Base-by-base conservation (phyloP, 768 basidiomycete genomes). In the Russula foetens region DNA sequence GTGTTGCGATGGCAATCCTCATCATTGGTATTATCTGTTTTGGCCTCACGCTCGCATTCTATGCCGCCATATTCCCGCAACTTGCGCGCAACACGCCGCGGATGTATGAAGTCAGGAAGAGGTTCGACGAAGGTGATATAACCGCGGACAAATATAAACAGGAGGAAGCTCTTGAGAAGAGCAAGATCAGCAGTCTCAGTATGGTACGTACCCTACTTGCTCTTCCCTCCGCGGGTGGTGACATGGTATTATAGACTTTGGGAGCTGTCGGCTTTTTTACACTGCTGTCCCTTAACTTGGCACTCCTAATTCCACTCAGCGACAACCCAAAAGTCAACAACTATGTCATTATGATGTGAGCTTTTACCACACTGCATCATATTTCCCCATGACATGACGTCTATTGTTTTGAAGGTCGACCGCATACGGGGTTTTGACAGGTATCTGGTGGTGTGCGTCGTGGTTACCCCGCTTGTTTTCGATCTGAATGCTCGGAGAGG, bases 101-200 rank as follows among this genome's bases (percentile, higher is more conserved):
- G 63, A 75, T 88, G 4, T 79, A 84, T 17, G 71, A 70, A 3
- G 71, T 90, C 4, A 75, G 77, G 31, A 79, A 79, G 47, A 79
- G 77, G 66, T 83, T 80, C 56, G 83, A 84, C 50, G 75, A 75
- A 0, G 84, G 85, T 0, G 80, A 84, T 59, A 82, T 85, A 15
- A 65, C 75, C 0, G 71, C 75, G n/a, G 84, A 85, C 60, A 84
- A 80, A 64, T 35, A 86, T 63, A 88, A 91, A 66, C 68, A 66
- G n/a, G 88, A 87, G 67, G 88, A 90, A 67, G 87, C 85, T 38
- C 66, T 91, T 44, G 87, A 92, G 73, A 90, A 90, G 78, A 92
- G 90, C 62, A 74, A 84, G 61, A 86, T 92, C 58, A 88, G 88
- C 67, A 91, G 35, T 35, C 14, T 35, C 35, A 35, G 35, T 12